These are phyloP conservation scores for Cryphonectria naterciae DNA, from an alignment of 2,329 filamentous ascomycete species.

Conservation along the genomic window DNA sequence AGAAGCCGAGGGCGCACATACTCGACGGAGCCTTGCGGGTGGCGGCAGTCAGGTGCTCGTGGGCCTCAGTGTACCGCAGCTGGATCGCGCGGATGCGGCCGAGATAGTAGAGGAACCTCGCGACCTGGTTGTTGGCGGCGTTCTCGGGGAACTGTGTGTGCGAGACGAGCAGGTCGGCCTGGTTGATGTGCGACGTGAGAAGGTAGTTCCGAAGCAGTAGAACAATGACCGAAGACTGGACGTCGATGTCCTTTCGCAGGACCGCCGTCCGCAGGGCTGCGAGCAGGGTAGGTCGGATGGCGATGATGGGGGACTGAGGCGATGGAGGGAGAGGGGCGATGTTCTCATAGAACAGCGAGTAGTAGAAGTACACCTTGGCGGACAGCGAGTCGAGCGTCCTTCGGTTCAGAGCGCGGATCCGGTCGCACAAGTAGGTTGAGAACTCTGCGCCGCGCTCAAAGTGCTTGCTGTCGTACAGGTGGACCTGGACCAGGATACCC, in stretches of 20 bases:
- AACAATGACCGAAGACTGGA: conserved; percentile 95
- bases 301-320: conserved; percentile 82
- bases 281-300: conserved; percentile 83
- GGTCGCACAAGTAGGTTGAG: conserved; percentile 80
- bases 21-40: conserved; percentile 94
- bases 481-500: conserved; percentile 83
- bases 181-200: conserved; percentile 91
- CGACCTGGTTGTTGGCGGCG: conserved; percentile 97
- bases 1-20: conserved; percentile 87
- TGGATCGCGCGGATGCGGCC: conserved; percentile 96
- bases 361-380: conserved; percentile 98
- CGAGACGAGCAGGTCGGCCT: conserved; percentile 92
- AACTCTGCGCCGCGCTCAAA: conserved; percentile 81
- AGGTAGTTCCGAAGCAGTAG: conserved; percentile 95
- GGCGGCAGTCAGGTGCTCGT: conserved; percentile 89
- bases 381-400: conserved; percentile 92
- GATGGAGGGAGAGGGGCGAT: conserved; percentile 86
- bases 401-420: conserved; percentile 87
- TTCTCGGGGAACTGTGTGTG: conserved; percentile 95
- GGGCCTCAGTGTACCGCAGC: conserved; percentile 93
- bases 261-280: conserved; percentile 93
- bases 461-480: conserved; percentile 84
- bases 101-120: conserved; percentile 95
- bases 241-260: conserved; percentile 93
- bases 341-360: conserved; percentile 92